A percentile compares a stretch with the other conserved stretches of the same genome.
Evolutionary conservation across 2,329 filamentous ascomycete genomes (phyloP).

Genomic region (Leptographium galeiforme): DNA sequence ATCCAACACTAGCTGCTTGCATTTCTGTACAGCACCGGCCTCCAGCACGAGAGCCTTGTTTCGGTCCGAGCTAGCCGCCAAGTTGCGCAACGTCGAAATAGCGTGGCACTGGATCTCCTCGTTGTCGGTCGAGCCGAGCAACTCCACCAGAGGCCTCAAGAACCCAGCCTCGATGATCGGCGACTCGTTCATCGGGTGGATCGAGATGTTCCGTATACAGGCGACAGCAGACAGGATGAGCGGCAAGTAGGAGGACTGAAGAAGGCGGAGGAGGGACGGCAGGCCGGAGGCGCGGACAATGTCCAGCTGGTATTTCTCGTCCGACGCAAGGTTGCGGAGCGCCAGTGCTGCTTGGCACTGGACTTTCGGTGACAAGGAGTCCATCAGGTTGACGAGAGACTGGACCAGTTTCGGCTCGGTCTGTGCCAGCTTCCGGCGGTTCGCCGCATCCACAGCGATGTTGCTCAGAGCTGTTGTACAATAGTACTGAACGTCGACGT

Average conservation of each 20-base stretch:
- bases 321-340: conserved; percentile 86
- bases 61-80: conserved; percentile 90
- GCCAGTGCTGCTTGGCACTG: conserved; percentile 95
- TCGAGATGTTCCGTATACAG: conserved; percentile 97
- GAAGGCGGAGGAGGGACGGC: conserved; percentile 68
- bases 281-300: conserved; percentile 86
- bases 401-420: conserved; percentile 86
- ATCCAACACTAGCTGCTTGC: conserved; percentile 88
- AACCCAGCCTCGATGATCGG: conserved; percentile 98
- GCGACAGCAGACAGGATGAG: conserved; percentile 93
- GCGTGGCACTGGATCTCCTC: conserved; percentile 99
- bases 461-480: conserved; percentile 98
- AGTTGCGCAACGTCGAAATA: conserved; percentile 88
- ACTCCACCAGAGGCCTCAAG: conserved; percentile 80
- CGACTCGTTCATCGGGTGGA: conserved; percentile 93
- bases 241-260: conserved; percentile 91
- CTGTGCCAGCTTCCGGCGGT: conserved; percentile 80
- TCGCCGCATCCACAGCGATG: conserved; percentile 86
- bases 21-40: conserved; percentile 94
- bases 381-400: conserved; percentile 90
- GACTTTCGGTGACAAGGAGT: conserved; percentile 91
- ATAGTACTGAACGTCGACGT: conserved; percentile 98
- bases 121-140: conserved; percentile 89
- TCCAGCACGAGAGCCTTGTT: conserved; percentile 98
- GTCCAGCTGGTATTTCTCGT: conserved; percentile 97